These are phyloP conservation scores for Emydomyces testavorans DNA, from an alignment of 2,329 filamentous ascomycete species.

Conservation along the genomic window DNA sequence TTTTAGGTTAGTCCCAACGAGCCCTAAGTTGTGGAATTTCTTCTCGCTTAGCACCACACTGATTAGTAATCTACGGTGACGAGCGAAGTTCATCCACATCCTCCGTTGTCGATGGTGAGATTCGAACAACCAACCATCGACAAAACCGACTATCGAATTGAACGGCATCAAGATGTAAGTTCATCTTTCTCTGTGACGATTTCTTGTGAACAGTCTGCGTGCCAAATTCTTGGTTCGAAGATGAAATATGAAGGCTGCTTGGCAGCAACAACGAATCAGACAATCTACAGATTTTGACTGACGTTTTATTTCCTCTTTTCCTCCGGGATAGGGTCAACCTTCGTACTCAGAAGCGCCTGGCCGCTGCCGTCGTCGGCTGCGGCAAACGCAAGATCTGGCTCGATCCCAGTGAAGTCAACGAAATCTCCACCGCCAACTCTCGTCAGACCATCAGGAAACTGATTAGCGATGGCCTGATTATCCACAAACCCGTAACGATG, in stretches of 20 bases:
- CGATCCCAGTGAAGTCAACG: conserved; percentile 96
- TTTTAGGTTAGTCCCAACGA: conserved; percentile 6
- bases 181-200: neutral
- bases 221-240: neutral
- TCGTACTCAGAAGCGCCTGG: conserved; percentile 99
- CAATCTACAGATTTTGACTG: conserved; percentile 12
- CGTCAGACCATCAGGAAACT: conserved; percentile 99
- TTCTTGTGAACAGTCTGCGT: neutral
- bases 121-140: conserved; percentile 18
- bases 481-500: conserved; percentile 99
- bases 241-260: neutral
- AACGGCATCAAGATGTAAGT: conserved; percentile 21
- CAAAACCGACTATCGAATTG: conserved; percentile 16
- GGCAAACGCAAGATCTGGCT: conserved; percentile 99
- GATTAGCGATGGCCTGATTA: conserved; percentile 99
- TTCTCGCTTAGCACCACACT: conserved; percentile 18
- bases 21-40: conserved; percentile 18
- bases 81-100: conserved; percentile 12
- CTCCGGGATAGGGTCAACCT: conserved; percentile 77
- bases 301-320: conserved; percentile 19
- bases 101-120: conserved; percentile 12
- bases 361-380: conserved; percentile 95
- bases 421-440: conserved; percentile 99
- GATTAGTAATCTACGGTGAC: conserved; percentile 19
- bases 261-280: neutral